Evolutionary conservation across 2,329 filamentous ascomycete genomes (phyloP).

Genomic region (Emergomyces pasteurianus): DNA sequence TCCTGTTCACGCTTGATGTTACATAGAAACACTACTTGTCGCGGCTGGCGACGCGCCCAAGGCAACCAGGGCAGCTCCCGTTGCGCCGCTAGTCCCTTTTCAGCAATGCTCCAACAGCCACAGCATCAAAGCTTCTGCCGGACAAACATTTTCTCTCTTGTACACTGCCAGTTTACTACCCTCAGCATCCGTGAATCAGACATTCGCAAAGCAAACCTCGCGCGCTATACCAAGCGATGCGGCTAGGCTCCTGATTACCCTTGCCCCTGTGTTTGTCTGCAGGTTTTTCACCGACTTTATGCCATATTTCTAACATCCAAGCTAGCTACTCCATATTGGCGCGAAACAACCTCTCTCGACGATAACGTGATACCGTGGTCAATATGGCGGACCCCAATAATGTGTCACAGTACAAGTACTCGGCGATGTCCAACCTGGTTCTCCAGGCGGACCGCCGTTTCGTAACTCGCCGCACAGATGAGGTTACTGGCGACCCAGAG

Average conservation of each 20-base stretch:
- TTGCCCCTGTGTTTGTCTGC: neutral
- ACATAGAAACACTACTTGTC: neutral
- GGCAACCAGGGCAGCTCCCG: neutral
- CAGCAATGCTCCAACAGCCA: neutral
- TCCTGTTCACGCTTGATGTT: conserved; percentile 14
- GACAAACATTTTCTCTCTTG: neutral
- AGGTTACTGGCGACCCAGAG: conserved; percentile 93
- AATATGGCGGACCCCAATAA: conserved; percentile 60
- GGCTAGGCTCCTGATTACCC: neutral
- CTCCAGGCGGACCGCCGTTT: conserved; percentile 98
- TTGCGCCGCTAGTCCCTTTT: conserved; percentile 1
- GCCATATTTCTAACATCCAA: neutral
- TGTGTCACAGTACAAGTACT: conserved; percentile 97
- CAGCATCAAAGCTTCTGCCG: neutral
- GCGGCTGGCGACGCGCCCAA: neutral
- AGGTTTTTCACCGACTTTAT: neutral
- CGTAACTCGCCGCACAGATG: conserved; percentile 80
- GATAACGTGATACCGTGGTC: conserved; percentile 10
- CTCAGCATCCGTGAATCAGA: neutral
- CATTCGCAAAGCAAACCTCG: neutral
- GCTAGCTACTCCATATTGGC: neutral
- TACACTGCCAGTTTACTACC: neutral
- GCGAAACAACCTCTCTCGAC: conserved; percentile 5
- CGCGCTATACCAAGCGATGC: neutral
- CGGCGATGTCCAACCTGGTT: conserved; percentile 99